phyloP scores from a whole-genome alignment of 176 grass and related monocot genomes.

The Oryza officinalis region DNA sequence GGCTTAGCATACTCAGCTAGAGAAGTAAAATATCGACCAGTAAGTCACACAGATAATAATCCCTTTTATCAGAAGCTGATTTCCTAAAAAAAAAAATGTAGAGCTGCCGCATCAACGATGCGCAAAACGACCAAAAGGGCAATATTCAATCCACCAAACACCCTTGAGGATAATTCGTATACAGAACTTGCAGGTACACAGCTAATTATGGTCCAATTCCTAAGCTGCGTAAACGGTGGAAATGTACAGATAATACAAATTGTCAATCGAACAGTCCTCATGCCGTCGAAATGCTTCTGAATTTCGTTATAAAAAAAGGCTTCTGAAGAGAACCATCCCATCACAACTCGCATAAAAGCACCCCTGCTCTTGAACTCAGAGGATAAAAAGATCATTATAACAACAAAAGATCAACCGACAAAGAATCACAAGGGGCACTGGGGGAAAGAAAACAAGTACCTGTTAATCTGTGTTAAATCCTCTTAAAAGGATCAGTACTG shows the following conservation, averaged over 20 bases:
- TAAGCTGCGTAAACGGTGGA: neutral
- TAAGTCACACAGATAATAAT: neutral
- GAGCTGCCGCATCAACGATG: neutral
- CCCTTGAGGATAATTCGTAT: neutral
- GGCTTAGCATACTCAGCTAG: neutral
- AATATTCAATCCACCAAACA: neutral
- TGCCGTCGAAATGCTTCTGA: neutral
- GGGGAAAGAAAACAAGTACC: neutral
- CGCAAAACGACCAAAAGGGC: neutral
- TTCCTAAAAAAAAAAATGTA: neutral
- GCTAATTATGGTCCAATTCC: neutral
- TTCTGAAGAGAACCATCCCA: neutral
- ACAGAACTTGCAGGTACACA: neutral
- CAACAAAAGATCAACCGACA: neutral
- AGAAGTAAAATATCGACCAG: neutral
- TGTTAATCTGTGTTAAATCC: neutral
- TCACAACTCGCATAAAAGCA: neutral
- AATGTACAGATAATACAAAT: neutral
- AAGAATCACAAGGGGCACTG: neutral
- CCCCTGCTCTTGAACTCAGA: neutral
- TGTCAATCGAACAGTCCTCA: neutral
- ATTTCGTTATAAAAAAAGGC: neutral
- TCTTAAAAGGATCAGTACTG: neutral
- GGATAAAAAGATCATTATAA: conserved; percentile 4
- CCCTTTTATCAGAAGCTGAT: neutral